A percentile compares a stretch with the other conserved stretches of the same genome.
Evolutionary conservation across 2,329 filamentous ascomycete genomes (phyloP).

Genomic region (Aspergillus novofumigatus): DNA sequence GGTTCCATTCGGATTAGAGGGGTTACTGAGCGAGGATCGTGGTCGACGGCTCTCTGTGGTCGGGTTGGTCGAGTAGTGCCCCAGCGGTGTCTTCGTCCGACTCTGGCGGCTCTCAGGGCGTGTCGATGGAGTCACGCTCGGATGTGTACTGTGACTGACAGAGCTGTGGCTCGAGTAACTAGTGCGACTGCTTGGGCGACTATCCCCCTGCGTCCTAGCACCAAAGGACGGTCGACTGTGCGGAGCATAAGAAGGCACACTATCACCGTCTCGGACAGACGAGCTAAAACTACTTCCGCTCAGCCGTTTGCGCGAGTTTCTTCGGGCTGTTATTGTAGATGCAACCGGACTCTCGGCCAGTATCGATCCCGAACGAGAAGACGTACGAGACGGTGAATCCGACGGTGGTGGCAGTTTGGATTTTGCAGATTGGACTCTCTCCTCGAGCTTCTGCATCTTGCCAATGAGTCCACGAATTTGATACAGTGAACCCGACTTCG

Average conservation of each 20-base stretch:
- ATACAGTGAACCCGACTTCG: constrained; percentile 69
- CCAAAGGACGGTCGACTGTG: constrained; percentile 48
- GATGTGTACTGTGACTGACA: constrained; percentile 37
- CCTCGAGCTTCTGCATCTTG: constrained; percentile 95
- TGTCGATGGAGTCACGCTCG: constrained; percentile 38
- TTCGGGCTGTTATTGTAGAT: constrained; percentile 53
- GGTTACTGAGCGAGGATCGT: constrained; percentile 65
- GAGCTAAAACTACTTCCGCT: constrained; percentile 42
- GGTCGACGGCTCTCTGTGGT: constrained; percentile 55
- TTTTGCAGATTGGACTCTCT: constrained; percentile 82
- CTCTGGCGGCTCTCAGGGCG: constrained; percentile 65
- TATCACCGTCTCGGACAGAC: constrained; percentile 34
- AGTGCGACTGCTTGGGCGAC: constrained; percentile 70
- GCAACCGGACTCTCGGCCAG: constrained; percentile 48
- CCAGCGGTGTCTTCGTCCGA: constrained; percentile 61
- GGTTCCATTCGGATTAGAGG: constrained; percentile 53
- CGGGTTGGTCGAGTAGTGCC: constrained; percentile 48
- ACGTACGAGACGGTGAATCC: constrained; percentile 71
- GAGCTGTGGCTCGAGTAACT: constrained; percentile 50
- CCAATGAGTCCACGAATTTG: constrained; percentile 92
- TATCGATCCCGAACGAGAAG: constrained; percentile 61
- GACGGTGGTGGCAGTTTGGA: constrained; percentile 85
- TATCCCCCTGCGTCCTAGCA: constrained; percentile 42
- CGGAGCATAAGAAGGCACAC: constrained; percentile 31
- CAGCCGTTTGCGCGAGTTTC: constrained; percentile 37